Evolutionary conservation across 2,329 filamentous ascomycete genomes (phyloP).

Genomic region (Fusarium metavorans): DNA sequence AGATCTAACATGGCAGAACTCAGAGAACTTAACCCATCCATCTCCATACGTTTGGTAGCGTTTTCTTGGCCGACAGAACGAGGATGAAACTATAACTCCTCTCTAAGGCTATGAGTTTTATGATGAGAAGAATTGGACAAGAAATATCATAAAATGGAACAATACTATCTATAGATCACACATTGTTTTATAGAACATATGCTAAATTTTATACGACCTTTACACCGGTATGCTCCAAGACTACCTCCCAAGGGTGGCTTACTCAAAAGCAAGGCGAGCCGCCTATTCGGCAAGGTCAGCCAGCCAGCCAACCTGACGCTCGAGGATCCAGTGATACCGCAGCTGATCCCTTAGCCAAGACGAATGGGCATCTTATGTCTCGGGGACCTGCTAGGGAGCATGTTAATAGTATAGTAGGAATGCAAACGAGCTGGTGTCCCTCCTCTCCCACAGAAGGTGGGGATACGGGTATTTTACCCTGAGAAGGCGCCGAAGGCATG

Average conservation of each 20-base stretch:
- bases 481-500: background rate
- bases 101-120: background rate
- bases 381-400: too few relatives aligned
- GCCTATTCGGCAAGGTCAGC: too few relatives aligned
- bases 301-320: too few relatives aligned
- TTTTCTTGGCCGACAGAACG: background rate
- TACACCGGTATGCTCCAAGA: background rate
- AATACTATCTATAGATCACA: background rate
- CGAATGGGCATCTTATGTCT: too few relatives aligned
- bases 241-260: too few relatives aligned
- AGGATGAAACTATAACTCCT: background rate
- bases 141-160: background rate
- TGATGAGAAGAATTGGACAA: background rate
- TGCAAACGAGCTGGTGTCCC: background rate
- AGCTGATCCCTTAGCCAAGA: too few relatives aligned
- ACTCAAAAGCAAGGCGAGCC: too few relatives aligned
- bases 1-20: too few relatives aligned
- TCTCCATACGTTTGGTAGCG: background rate
- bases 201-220: background rate
- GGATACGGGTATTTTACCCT: background rate
- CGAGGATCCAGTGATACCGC: too few relatives aligned
- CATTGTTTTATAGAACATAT: background rate
- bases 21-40: too few relatives aligned
- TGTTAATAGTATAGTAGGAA: too few relatives aligned
- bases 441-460: background rate